Evolutionary conservation across 2,329 filamentous ascomycete genomes (phyloP).

Genomic region (Pezizomycotina sp.): DNA sequence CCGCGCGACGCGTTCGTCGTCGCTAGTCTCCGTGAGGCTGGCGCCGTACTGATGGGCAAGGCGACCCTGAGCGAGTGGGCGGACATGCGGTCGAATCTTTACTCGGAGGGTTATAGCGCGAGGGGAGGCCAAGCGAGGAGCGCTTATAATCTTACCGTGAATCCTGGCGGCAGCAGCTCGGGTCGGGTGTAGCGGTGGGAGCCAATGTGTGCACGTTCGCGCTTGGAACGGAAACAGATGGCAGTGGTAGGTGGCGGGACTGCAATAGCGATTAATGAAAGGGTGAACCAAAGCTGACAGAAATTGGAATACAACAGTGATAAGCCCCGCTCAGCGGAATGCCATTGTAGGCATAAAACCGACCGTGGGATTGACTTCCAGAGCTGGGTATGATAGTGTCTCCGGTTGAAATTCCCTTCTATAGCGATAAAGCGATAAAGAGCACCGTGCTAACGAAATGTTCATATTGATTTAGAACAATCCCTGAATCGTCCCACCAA

Average conservation of each 20-base stretch:
- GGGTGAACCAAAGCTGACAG: too few relatives aligned
- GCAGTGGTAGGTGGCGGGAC: too few relatives aligned
- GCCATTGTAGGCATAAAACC: constrained; percentile 52
- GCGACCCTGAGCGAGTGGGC: constrained; percentile 49
- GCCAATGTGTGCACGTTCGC: constrained; percentile 43
- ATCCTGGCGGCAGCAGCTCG: constrained; percentile 45
- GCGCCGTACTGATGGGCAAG: constrained; percentile 50
- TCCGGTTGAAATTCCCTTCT: neutral
- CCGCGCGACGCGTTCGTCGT: constrained; percentile 43
- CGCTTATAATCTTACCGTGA: constrained; percentile 45
- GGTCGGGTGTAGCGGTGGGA: constrained; percentile 45
- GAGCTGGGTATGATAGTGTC: constrained; percentile 32
- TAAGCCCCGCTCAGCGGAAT: constrained; percentile 38
- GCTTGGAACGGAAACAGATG: constrained; percentile 42
- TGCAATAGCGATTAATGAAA: too few relatives aligned
- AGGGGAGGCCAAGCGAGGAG: constrained; percentile 45
- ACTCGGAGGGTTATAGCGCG: constrained; percentile 47
- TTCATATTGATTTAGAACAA: constrained; percentile 33
- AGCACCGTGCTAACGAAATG: neutral
- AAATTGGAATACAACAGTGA: constrained; percentile 38
- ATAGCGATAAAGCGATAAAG: too few relatives aligned
- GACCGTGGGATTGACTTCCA: constrained; percentile 47
- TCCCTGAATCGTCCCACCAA: constrained; percentile 51
- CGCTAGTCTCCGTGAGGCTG: constrained; percentile 42
- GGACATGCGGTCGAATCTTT: constrained; percentile 42